Evolutionary conservation across 1,284 basidiomycete species (phyloP), one percentile per base, ranked within the genome.

Genomic region (Malassezia pachydermatis): DNA sequence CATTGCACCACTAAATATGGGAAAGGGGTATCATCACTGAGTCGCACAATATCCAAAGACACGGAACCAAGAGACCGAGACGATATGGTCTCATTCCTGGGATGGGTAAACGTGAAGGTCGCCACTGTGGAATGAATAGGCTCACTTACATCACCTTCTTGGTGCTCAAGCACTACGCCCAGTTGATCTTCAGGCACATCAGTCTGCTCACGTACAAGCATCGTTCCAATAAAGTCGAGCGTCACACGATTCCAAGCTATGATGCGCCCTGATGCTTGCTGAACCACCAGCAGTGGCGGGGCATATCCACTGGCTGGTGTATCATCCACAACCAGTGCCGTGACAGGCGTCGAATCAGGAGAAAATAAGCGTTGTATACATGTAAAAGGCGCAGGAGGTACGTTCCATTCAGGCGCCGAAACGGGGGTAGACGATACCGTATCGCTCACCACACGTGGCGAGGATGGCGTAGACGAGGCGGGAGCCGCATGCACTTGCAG

Each of bases 221-320:
- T 28, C 14, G 35, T 39, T 17, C 32, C 43, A 2, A 41, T 14
- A n/a, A 47, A 34, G 17, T 19, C 6, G 9, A 52, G 43, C 7
- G 22, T 16, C 3, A 19, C 11, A 3, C 30, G 25, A n/a, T 40
- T 22, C 50, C 50, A 52, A 2, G 33, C 45, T 6, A 40, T 38
- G 5, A 52, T 16, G 11, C 50, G 50, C 14, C 44, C 50, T 0
- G 50, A 52, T 8, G 50, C 50, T 34, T 52, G 50, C 20, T 33
- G 33, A 22, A 47, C 44, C 3, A 47, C 19, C 7, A 43, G 34
- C 11, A 52, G 24, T 8, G 24, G 34, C 25, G 41, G 19, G 10
- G 4, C 33, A n/a, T n/a, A n/a, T n/a, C n/a, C n/a, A n/a, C n/a
- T n/a, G 16, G 24, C 11, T 9, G 24, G 39, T 17, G 39, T 20